Percentiles rank a stretch among this genome's conserved stretches.
phyloP scores from a whole-genome alignment of 2,329 filamentous ascomycete species.

The Botrytis hyacinthi region DNA sequence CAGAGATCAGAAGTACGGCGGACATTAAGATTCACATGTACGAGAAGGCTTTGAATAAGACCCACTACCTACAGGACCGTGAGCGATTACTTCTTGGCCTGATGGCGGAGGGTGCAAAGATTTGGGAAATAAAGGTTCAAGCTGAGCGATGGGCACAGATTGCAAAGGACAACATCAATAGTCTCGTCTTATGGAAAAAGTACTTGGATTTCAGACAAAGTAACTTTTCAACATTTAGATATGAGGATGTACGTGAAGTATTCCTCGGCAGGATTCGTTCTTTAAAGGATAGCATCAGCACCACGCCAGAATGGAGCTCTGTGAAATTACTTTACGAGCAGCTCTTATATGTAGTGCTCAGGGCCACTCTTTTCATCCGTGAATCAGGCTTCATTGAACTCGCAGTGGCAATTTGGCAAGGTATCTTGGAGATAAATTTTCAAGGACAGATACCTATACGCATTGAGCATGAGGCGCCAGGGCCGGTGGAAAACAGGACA shows the following conservation, averaged over 20 bases:
- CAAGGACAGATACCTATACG: constrained; percentile 49
- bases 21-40: constrained; percentile 80
- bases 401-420: constrained; percentile 80
- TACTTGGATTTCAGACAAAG: constrained; percentile 73
- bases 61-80: constrained; percentile 46
- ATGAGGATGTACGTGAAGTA: constrained; percentile 60
- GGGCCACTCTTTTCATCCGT: constrained; percentile 69
- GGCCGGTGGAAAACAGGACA: constrained; percentile 26
- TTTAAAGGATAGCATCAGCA: constrained; percentile 33
- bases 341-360: constrained; percentile 69
- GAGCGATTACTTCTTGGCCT: constrained; percentile 64
- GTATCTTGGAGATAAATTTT: constrained; percentile 69
- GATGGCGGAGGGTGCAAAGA: constrained; percentile 69
- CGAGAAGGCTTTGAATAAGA: constrained; percentile 68
- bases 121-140: constrained; percentile 67
- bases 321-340: constrained; percentile 38
- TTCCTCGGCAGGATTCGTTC: constrained; percentile 59
- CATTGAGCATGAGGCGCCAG: background rate
- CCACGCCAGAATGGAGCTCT: background rate
- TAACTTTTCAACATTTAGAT: constrained; percentile 63
- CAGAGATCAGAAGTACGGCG: constrained; percentile 67
- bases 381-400: constrained; percentile 78
- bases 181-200: constrained; percentile 67
- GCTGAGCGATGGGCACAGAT: constrained; percentile 64
- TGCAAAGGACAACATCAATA: constrained; percentile 53